Percentiles rank a stretch among this genome's conserved stretches.
Evolutionary conservation across 1,139 yeast genomes (phyloP).

Genomic region (Pichia sp.): DNA sequence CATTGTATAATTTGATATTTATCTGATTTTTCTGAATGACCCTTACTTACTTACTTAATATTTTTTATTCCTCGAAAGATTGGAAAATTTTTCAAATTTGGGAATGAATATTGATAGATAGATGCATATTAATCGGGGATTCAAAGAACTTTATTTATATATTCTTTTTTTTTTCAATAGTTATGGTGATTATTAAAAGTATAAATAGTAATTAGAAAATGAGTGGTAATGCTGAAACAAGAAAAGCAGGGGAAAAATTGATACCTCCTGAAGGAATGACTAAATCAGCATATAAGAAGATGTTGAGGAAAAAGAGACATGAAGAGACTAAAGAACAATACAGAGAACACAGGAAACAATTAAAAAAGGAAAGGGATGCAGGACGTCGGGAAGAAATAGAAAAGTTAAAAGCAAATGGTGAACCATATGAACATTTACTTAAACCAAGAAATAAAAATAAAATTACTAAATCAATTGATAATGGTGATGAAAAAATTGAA

Average conservation of each 20-base stretch:
- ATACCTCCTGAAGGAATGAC: constrained; percentile 78
- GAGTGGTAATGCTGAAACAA: constrained; percentile 8
- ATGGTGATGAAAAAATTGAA: constrained; percentile 21
- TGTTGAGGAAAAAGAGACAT: constrained; percentile 53
- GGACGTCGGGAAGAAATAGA: constrained; percentile 31
- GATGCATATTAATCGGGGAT: too few species aligned
- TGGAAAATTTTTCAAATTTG: too few species aligned
- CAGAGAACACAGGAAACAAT: constrained; percentile 44
- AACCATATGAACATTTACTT: constrained; percentile 27
- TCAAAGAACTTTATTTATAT: too few species aligned
- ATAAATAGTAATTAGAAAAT: not conserved
- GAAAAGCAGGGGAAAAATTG: constrained; percentile 21
- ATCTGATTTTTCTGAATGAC: too few species aligned
- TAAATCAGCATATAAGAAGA: constrained; percentile 74
- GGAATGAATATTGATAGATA: too few species aligned
- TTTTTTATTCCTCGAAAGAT: too few species aligned
- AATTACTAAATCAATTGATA: constrained; percentile 23
- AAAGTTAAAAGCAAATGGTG: constrained; percentile 25
- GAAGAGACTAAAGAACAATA: constrained; percentile 60
- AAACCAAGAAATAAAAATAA: constrained; percentile 20
- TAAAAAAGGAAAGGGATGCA: constrained; percentile 41
- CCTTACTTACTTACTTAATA: too few species aligned
- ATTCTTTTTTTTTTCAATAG: not conserved
- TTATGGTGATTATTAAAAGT: not conserved
- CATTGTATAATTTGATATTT: too few species aligned